Percentiles rank a stretch among this genome's conserved stretches.
Evolutionary conservation across 768 basidiomycete genomes (phyloP).

Genomic region (Boletus insuetus): DNA sequence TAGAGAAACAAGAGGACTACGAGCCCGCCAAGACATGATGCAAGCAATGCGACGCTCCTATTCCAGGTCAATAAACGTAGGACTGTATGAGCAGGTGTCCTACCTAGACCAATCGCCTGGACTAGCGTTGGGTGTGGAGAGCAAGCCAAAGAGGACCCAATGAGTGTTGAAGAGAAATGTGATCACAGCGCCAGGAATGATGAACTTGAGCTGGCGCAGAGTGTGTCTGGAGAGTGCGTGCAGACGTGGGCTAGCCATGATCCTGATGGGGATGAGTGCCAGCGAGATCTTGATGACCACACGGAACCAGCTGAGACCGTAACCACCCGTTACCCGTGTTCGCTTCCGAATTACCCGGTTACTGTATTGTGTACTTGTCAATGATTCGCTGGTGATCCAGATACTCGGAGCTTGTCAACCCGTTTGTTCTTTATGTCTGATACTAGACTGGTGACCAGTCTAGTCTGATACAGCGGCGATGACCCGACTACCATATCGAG

Average conservation of each 20-base stretch:
- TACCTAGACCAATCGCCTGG: conserved; percentile 54
- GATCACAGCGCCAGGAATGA: conserved; percentile 63
- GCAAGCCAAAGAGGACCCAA: conserved; percentile 45
- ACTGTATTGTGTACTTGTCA: not conserved
- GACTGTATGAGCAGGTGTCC: not conserved
- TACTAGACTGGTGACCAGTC: too few species aligned
- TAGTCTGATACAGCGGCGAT: too few species aligned
- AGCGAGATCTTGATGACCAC: not conserved
- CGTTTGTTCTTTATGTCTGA: too few species aligned
- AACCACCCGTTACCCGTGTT: conserved; percentile 6
- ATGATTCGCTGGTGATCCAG: not conserved
- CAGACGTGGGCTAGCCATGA: conserved; percentile 21
- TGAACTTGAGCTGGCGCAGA: conserved; percentile 68
- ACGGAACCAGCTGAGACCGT: conserved; percentile 8
- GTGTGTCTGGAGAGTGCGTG: conserved; percentile 46
- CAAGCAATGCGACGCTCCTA: conserved; percentile 53
- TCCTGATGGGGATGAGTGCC: not conserved
- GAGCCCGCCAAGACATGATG: conserved; percentile 53
- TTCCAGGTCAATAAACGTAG: conserved; percentile 5
- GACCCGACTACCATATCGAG: conserved; percentile 14
- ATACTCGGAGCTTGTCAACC: too few species aligned
- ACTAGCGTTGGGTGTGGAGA: conserved; percentile 28
- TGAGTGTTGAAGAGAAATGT: conserved; percentile 64
- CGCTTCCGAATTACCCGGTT: conserved; percentile 1
- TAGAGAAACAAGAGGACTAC: conserved; percentile 73